Conservation (phyloP, 306 rosid species). For the Lathyrus tuberosus region DNA sequence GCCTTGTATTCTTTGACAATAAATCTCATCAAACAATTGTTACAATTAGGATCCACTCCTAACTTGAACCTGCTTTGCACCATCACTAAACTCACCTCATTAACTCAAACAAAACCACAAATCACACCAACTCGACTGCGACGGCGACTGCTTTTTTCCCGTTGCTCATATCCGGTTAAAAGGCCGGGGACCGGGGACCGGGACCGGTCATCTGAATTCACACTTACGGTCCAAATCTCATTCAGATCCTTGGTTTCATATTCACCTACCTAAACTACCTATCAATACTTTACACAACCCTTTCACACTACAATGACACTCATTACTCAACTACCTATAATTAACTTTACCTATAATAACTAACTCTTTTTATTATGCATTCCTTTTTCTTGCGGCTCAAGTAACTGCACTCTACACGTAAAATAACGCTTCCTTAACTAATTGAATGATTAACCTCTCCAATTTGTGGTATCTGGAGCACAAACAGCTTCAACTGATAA, state of each 20-base stretch:
- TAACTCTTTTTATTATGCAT: conserved; percentile 32
- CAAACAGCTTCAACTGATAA: conserved; percentile 75
- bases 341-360: conserved; percentile 36
- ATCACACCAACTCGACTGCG: conserved; percentile 46
- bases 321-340: conserved; percentile 34
- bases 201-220: conserved; percentile 55
- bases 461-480: conserved; percentile 42
- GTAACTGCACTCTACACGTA: conserved; percentile 41
- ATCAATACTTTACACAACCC: conserved; percentile 34
- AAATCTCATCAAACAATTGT: conserved; percentile 36
- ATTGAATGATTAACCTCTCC: conserved; percentile 53
- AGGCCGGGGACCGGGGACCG: conserved; percentile 70
- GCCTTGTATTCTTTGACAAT: conserved; percentile 15
- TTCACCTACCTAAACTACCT: conserved; percentile 51
- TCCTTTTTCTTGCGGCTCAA: conserved; percentile 48
- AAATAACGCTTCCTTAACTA: conserved; percentile 4
- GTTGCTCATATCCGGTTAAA: conserved; percentile 78
- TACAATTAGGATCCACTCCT: conserved; percentile 65
- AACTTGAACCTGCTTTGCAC: conserved; percentile 53
- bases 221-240: conserved; percentile 58
- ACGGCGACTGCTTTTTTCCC: conserved; percentile 45
- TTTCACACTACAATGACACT: conserved; percentile 31
- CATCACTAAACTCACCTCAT: conserved; percentile 53
- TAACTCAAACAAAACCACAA: conserved; percentile 44
- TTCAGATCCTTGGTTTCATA: conserved; percentile 53